These are phyloP conservation scores for Spiraea crenata DNA, from an alignment of 331 rosid genomes.

Conservation along the genomic window DNA sequence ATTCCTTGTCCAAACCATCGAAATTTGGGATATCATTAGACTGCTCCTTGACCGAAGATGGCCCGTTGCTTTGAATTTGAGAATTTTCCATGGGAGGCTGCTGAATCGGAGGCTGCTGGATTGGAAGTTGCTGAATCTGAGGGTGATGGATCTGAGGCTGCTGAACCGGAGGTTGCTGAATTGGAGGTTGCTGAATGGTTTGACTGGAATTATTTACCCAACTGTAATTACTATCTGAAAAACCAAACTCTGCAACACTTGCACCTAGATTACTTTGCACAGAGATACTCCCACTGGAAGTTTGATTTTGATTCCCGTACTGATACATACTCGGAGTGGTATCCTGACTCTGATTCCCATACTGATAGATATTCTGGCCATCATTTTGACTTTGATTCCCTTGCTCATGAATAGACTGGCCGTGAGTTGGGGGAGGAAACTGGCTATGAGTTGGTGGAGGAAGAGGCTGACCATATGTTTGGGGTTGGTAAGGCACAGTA, in stretches of 20 bases:
- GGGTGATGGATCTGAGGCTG: not conserved
- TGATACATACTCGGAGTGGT: conserved; percentile 10
- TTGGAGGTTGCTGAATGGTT: conserved; percentile 29
- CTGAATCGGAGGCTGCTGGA: conserved; percentile 7
- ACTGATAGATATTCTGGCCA: conserved; percentile 21
- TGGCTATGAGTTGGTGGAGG: not conserved
- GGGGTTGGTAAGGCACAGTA: conserved; percentile 30
- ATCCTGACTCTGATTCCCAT: conserved; percentile 26
- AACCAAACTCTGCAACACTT: conserved; percentile 14
- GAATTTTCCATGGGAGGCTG: conserved; percentile 24
- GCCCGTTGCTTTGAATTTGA: conserved; percentile 27
- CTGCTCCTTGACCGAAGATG: conserved; percentile 24
- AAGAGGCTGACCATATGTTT: conserved; percentile 26
- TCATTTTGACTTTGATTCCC: conserved; percentile 14
- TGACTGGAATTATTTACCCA: conserved; percentile 36
- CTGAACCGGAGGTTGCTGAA: not conserved
- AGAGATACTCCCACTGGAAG: conserved; percentile 21
- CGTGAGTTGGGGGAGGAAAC: not conserved
- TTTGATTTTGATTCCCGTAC: conserved; percentile 35
- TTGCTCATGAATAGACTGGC: not conserved
- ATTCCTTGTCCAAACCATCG: conserved; percentile 5
- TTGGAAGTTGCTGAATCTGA: not conserved
- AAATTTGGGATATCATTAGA: conserved; percentile 17
- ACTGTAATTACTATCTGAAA: conserved; percentile 24
- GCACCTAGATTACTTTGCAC: conserved; percentile 27